A percentile compares a stretch with the other conserved stretches of the same genome.
phyloP scores from a whole-genome alignment of 371 early-diverging fungal species.

The Chytridium lagenaria region DNA sequence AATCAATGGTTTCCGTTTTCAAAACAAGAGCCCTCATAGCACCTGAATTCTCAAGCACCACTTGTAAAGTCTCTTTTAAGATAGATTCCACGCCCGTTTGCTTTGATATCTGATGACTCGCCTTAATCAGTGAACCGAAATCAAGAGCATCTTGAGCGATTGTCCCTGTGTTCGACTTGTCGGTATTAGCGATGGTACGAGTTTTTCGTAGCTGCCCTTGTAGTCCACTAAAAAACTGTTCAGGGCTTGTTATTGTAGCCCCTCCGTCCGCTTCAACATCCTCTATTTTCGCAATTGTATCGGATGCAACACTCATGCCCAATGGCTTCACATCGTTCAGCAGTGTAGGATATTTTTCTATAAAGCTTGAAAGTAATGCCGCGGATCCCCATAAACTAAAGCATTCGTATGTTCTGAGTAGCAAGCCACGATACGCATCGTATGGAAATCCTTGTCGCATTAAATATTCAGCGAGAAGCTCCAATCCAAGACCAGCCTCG shows the following conservation, averaged over 20 bases:
- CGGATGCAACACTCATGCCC: neutral
- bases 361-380: neutral
- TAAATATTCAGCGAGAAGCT: neutral
- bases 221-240: too few relatives aligned
- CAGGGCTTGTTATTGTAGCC: too few relatives aligned
- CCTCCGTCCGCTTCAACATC: too few relatives aligned
- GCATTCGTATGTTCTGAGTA: neutral
- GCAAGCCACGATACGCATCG: neutral
- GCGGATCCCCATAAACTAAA: neutral
- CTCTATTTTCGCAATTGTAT: neutral
- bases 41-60: neutral
- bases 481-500: neutral
- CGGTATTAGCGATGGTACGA: neutral
- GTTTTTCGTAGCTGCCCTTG: neutral
- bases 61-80: neutral
- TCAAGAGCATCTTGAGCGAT: neutral
- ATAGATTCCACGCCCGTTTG: neutral
- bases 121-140: neutral
- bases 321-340: neutral
- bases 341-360: neutral
- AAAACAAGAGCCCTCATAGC: neutral
- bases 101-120: neutral
- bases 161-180: neutral
- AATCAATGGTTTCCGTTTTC: neutral
- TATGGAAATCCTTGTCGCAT: neutral